Evolutionary conservation across 148 eudicot species (phyloP).

Genomic region (Nyssa sinensis): DNA sequence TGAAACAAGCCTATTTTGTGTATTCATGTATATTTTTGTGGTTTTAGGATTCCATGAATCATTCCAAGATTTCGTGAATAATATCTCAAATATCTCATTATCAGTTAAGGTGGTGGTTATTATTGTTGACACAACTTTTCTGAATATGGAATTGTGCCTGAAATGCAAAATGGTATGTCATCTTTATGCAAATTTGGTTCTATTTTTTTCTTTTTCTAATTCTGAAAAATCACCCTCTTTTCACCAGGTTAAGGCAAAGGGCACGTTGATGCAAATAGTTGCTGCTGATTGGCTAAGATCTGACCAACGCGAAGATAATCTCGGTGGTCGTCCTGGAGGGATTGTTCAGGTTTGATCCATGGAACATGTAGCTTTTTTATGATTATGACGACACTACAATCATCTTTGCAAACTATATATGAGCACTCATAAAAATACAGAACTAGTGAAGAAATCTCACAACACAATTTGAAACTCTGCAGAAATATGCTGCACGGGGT

Average conservation of each 20-base stretch:
- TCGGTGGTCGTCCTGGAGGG: slow-evolving; percentile 57
- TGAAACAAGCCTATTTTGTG: background rate
- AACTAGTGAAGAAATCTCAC: background rate
- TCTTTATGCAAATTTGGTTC: background rate
- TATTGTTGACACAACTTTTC: background rate
- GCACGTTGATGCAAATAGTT: slow-evolving; percentile 50
- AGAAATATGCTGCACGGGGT: slow-evolving; percentile 65
- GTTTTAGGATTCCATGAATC: too few species aligned
- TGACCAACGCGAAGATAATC: slow-evolving; percentile 61
- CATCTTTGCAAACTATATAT: background rate
- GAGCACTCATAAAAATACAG: background rate
- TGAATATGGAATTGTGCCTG: background rate
- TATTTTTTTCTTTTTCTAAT: background rate
- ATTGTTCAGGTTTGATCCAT: slow-evolving; percentile 54
- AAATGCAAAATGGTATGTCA: background rate
- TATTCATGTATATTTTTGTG: background rate
- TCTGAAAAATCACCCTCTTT: background rate
- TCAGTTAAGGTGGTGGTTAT: background rate
- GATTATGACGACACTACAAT: background rate
- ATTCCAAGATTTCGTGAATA: background rate
- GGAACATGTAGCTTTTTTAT: background rate
- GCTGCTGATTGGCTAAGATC: slow-evolving; percentile 70
- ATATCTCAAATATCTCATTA: background rate
- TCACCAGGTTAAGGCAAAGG: slow-evolving; percentile 50
- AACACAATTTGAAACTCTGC: slow-evolving; percentile 16